These are phyloP conservation scores for Gracilaria gracilis DNA, from an alignment of 23 red algal species.

Conservation along the genomic window DNA sequence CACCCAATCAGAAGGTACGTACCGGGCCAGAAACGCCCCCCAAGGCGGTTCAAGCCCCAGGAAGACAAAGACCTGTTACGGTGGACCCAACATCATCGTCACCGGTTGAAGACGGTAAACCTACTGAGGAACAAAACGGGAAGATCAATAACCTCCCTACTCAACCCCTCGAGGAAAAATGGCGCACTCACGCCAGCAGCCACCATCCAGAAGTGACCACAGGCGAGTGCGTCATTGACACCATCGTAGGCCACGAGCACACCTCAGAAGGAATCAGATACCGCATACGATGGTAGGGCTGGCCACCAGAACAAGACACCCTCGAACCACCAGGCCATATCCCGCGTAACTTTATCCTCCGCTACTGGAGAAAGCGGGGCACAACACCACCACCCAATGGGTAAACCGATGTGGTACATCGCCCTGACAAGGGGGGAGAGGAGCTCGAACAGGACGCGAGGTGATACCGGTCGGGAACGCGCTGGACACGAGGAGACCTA, in stretches of 20 bases:
- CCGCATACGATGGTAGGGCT: not conserved
- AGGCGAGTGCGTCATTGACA: not conserved
- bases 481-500: too few species aligned
- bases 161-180: not conserved
- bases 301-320: not conserved
- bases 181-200: not conserved
- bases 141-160: not conserved
- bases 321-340: constrained; percentile 9
- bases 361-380: not conserved
- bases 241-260: not conserved
- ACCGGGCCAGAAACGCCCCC: too few species aligned
- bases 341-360: not conserved
- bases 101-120: too few species aligned
- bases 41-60: too few species aligned
- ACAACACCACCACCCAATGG: not conserved
- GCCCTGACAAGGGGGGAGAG: not conserved
- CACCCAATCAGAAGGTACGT: not conserved
- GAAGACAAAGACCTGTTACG: too few species aligned
- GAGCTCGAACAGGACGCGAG: too few species aligned
- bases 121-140: too few species aligned
- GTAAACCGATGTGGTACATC: not conserved
- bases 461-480: not conserved
- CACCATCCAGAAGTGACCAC: not conserved
- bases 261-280: not conserved
- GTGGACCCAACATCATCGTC: too few species aligned